Conservation (phyloP, 805 yeast genomes). For the Candida maesae region DNA sequence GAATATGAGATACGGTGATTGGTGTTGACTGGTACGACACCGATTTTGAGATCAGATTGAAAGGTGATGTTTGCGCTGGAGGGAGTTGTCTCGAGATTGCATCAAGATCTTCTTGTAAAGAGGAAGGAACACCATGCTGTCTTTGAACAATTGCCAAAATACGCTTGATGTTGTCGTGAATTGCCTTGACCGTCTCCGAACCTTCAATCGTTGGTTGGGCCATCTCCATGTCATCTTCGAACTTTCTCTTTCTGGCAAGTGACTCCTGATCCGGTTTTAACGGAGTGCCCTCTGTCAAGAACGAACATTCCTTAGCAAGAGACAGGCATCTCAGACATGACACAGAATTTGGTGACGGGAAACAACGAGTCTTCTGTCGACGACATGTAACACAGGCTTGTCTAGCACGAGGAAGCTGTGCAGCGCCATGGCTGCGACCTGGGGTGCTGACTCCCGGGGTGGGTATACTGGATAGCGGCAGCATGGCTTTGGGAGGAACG, state of each 20-base stretch:
- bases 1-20: conserved; percentile 14
- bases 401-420: conserved; percentile 35
- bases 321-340: conserved; percentile 59
- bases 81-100: conserved; percentile 22
- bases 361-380: conserved; percentile 58
- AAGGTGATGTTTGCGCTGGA: conserved; percentile 26
- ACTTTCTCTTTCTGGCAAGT: conserved; percentile 12
- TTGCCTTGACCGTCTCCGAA: conserved; percentile 7
- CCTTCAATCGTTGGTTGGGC: conserved; percentile 13
- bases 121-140: conserved; percentile 11
- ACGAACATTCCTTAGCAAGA: conserved; percentile 42
- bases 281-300: conserved; percentile 19
- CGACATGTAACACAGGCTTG: conserved; percentile 56
- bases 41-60: conserved; percentile 23
- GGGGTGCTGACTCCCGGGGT: background rate
- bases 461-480: background rate
- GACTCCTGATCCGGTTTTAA: conserved; percentile 9
- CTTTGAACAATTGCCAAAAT: conserved; percentile 14
- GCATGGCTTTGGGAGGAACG: background rate
- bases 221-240: conserved; percentile 12
- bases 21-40: conserved; percentile 19
- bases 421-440: background rate
- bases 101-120: conserved; percentile 8
- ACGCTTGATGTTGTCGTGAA: conserved; percentile 15
- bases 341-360: conserved; percentile 42